Conservation (phyloP, 2,329 filamentous ascomycete genomes). For the Curvularia lunata region DNA sequence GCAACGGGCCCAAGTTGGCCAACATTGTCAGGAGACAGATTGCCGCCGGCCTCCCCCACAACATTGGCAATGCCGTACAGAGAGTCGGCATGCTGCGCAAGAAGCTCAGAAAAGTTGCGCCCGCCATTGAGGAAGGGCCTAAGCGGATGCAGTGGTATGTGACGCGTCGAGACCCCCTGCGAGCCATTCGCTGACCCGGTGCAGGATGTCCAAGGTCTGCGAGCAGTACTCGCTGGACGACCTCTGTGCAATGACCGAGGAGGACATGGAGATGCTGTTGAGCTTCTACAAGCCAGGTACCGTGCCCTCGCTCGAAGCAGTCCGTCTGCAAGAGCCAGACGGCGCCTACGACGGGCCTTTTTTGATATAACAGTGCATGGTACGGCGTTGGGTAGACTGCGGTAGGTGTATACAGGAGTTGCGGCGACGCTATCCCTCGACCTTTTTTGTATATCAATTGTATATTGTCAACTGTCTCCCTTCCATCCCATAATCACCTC, state of each 20-base stretch:
- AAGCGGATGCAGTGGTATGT: slow-evolving; percentile 86
- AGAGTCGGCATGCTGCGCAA: slow-evolving; percentile 80
- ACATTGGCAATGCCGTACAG: slow-evolving; percentile 84
- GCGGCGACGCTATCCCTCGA: slow-evolving; percentile 10
- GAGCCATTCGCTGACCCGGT: slow-evolving; percentile 33
- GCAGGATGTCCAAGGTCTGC: slow-evolving; percentile 89
- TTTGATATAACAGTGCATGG: slow-evolving; percentile 35
- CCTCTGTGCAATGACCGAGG: slow-evolving; percentile 79
- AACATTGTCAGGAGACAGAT: slow-evolving; percentile 86
- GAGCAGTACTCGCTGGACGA: slow-evolving; percentile 86
- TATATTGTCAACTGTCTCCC: slow-evolving; percentile 13
- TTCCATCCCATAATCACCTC: slow-evolving; percentile 1
- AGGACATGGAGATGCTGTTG: slow-evolving; percentile 82
- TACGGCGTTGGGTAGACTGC: slow-evolving; percentile 20
- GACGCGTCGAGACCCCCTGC: too few species aligned
- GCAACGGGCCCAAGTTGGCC: slow-evolving; percentile 89
- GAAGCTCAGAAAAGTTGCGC: slow-evolving; percentile 79
- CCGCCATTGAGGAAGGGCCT: slow-evolving; percentile 73
- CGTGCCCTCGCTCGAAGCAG: slow-evolving; percentile 53
- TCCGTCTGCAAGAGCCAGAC: slow-evolving; percentile 50
- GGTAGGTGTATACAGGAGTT: slow-evolving; percentile 21
- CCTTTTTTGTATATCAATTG: slow-evolving; percentile 25
- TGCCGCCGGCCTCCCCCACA: slow-evolving; percentile 73
- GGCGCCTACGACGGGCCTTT: slow-evolving; percentile 58
- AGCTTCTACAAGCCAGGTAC: slow-evolving; percentile 67